Evolutionary conservation across 2,329 filamentous ascomycete genomes (phyloP).

Genomic region (Cladophialophora psammophila): DNA sequence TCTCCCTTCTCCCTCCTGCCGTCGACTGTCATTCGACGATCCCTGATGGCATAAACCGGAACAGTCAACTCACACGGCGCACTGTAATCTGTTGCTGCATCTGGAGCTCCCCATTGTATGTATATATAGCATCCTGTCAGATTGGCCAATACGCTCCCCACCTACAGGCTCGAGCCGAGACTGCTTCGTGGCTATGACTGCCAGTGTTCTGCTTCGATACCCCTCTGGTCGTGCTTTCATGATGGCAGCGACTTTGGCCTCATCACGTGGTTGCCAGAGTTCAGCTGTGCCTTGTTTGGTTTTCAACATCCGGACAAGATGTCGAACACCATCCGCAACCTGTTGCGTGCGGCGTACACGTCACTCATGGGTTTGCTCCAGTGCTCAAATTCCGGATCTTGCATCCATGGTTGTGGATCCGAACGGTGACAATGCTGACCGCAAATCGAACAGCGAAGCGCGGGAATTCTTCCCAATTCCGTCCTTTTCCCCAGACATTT

Average conservation of each 20-base stretch:
- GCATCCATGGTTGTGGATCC: slow-evolving; percentile 1
- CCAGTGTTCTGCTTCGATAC: background rate
- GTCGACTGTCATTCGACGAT: background rate
- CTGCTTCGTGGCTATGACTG: background rate
- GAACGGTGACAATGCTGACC: background rate
- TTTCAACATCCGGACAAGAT: background rate
- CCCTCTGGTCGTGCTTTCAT: background rate
- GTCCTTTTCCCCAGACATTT: slow-evolving; percentile 1
- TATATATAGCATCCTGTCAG: slow-evolving; percentile 20
- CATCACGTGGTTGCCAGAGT: background rate
- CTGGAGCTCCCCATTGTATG: background rate
- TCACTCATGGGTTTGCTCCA: background rate
- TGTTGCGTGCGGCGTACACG: background rate
- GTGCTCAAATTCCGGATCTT: background rate
- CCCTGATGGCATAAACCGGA: background rate
- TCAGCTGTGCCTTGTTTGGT: background rate
- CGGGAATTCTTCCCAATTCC: slow-evolving; percentile 5
- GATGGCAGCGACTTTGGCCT: background rate
- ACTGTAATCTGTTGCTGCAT: background rate
- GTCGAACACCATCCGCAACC: background rate
- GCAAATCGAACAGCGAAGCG: slow-evolving; percentile 5
- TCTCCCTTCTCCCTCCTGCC: too few species aligned
- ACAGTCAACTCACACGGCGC: background rate
- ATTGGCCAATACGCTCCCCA: background rate
- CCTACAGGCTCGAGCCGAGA: background rate